Evolutionary conservation across 225 moss, liverwort and hornwort species (phyloP).

Genomic region (Marchantia polymorpha): DNA sequence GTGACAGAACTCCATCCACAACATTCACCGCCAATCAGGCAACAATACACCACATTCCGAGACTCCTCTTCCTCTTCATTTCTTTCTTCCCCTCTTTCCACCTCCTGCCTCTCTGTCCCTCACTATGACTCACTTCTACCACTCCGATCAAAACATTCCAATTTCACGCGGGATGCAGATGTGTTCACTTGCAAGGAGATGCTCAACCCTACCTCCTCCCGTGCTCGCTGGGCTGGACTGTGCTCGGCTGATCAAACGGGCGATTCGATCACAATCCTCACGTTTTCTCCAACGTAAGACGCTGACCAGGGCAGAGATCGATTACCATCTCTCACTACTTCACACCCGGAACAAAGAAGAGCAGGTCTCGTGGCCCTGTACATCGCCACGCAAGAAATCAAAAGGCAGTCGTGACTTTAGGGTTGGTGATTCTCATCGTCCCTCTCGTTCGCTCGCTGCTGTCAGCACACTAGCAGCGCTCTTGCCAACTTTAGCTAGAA

Average conservation of each 20-base stretch:
- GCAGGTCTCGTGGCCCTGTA: constrained; percentile 1
- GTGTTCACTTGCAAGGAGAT: background rate
- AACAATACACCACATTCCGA: background rate
- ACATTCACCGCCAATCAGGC: background rate
- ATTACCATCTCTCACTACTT: background rate
- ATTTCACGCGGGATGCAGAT: background rate
- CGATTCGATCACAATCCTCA: background rate
- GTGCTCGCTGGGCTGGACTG: background rate
- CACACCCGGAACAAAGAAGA: background rate
- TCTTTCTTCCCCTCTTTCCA: too few species aligned
- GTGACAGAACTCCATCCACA: background rate
- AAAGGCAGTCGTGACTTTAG: background rate
- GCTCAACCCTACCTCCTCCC: background rate
- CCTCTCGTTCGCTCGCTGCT: background rate
- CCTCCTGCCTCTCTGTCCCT: background rate
- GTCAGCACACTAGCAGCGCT: background rate
- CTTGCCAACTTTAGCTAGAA: too few species aligned
- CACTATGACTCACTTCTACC: background rate
- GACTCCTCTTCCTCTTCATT: background rate
- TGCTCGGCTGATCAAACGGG: background rate
- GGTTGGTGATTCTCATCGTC: background rate
- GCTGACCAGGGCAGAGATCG: background rate
- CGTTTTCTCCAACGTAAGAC: background rate
- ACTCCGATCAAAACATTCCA: background rate
- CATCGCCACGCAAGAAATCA: constrained; percentile 6